Evolutionary conservation across 208 protist species (phyloP).

Genomic region (Crithidia fasciculata): DNA sequence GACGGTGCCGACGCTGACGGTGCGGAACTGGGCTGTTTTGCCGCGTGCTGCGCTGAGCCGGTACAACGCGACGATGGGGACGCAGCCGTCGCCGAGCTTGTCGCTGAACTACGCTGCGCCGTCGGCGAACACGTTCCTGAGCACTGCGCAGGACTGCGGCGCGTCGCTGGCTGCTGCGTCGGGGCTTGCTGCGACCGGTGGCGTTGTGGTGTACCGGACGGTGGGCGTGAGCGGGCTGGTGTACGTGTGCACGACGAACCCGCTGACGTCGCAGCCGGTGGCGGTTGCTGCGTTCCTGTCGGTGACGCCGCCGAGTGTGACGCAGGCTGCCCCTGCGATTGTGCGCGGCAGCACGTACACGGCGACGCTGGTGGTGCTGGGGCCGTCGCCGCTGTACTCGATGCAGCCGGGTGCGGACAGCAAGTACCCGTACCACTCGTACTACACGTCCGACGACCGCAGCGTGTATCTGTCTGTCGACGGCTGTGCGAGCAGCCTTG

Average conservation of each 20-base stretch:
- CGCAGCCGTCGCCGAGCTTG: conserved; percentile 19
- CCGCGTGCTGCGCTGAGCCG: conserved; percentile 49
- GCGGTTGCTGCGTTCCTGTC: conserved; percentile 53
- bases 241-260: conserved; percentile 59
- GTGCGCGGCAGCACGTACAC: conserved; percentile 45
- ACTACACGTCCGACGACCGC: conserved; percentile 43
- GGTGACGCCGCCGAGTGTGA: conserved; percentile 49
- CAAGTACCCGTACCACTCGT: conserved; percentile 33
- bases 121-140: conserved; percentile 51
- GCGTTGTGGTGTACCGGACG: conserved; percentile 9
- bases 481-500: conserved; percentile 31
- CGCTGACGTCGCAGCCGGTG: conserved; percentile 7
- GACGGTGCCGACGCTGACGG: conserved; percentile 43
- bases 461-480: conserved; percentile 56
- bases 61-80: conserved; percentile 33
- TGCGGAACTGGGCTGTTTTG: conserved; percentile 46
- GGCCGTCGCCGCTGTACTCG: conserved; percentile 54
- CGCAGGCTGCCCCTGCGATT: conserved; percentile 41
- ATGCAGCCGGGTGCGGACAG: conserved; percentile 51
- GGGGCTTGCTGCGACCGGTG: conserved; percentile 12
- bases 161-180: conserved; percentile 18
- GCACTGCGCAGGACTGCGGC: conserved; percentile 35
- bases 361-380: conserved; percentile 42
- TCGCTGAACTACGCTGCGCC: conserved; percentile 55
- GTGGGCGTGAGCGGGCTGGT: conserved; percentile 39